Base-by-base conservation (phyloP, 2,329 filamentous ascomycete genomes). In the Zopfia rhizophila region DNA sequence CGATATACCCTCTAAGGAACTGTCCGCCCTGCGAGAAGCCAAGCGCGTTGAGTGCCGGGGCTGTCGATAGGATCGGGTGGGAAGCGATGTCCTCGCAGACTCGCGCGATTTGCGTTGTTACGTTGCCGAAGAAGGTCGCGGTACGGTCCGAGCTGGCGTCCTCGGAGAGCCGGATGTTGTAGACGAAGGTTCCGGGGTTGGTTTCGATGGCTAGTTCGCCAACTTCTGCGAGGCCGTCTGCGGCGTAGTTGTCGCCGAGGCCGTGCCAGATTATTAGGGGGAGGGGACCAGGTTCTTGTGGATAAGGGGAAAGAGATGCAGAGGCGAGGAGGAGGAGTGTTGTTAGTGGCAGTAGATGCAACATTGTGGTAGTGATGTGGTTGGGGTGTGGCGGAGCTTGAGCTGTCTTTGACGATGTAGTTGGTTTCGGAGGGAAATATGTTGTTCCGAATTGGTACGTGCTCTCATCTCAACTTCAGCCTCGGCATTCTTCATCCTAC, bases 11-110 rank as follows among this genome's bases (percentile, higher is more conserved):
- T 48, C 94, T 86, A n/a, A 99, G 82, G 76, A 99, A 97, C 70
- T 96, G 90, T 1, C 94, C 94, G 53, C 94, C 94, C 73, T 99
- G 94, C 11, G 89, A 94, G 78, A 99, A 97, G 19, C 94, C 94
- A 24, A 99, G 76, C 23, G 92, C 93, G 73, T 97, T 94, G 66
- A 97, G 81, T 53, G 88, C 90, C 0, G 89, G 89, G 0, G 90
- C 89, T 5, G 87, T 89, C 45, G 87, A 87, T 12, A 97, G 83
- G 69, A 96, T 89, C 1, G 88, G 87, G 67, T 97, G 84, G 0
- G 80, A 68, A 47, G 88, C 82, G 29, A 97, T 82, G 60, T 87
- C 85, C n/a, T 76, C 78, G 81, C 94, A 97, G 38, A 96, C 90
- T 52, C 80, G 69, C 27, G 81, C 81, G 47, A 97, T 71, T 74